These are phyloP conservation scores for Aspergillus ellipticus DNA, from an alignment of 495 filamentous ascomycete species.

Conservation along the genomic window DNA sequence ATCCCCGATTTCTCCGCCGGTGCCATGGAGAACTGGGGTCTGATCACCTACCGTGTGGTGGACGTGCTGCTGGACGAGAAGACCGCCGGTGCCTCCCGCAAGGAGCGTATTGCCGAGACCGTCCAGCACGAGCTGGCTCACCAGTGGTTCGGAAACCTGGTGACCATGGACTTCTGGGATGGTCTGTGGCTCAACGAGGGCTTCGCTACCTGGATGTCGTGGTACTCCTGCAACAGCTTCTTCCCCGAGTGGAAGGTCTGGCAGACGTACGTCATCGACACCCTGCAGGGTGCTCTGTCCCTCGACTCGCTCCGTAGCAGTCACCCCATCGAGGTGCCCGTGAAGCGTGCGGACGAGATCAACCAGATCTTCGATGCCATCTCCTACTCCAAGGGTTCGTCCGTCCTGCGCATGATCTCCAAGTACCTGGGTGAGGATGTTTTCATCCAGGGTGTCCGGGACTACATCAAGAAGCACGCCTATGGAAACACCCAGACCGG, in stretches of 20 bases:
- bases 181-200: slow-evolving; percentile 98
- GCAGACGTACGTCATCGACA: slow-evolving; percentile 90
- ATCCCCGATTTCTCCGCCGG: slow-evolving; percentile 92
- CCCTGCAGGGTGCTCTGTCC: slow-evolving; percentile 78
- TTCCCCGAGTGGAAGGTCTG: slow-evolving; percentile 99
- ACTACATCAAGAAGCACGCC: slow-evolving; percentile 92
- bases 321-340: slow-evolving; percentile 95
- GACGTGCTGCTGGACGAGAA: slow-evolving; percentile 91
- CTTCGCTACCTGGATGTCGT: slow-evolving; percentile 87
- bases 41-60: slow-evolving; percentile 91
- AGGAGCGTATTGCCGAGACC: slow-evolving; percentile 88
- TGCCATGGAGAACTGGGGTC: slow-evolving; percentile 99
- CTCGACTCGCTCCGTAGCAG: slow-evolving; percentile 90
- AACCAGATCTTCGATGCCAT: slow-evolving; percentile 99
- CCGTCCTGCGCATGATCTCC: slow-evolving; percentile 95
- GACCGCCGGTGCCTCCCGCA: slow-evolving; percentile 83
- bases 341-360: slow-evolving; percentile 91
- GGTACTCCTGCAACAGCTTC: slow-evolving; percentile 63
- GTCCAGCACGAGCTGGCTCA: slow-evolving; percentile 97
- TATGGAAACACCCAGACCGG: slow-evolving; percentile 72
- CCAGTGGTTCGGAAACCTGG: slow-evolving; percentile 98
- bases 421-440: slow-evolving; percentile 89
- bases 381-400: slow-evolving; percentile 95
- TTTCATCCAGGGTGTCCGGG: slow-evolving; percentile 89
- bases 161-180: slow-evolving; percentile 99